Evolutionary conservation across 2,329 filamentous ascomycete species (phyloP).

Genomic region (Akanthomyces dipterigenus): DNA sequence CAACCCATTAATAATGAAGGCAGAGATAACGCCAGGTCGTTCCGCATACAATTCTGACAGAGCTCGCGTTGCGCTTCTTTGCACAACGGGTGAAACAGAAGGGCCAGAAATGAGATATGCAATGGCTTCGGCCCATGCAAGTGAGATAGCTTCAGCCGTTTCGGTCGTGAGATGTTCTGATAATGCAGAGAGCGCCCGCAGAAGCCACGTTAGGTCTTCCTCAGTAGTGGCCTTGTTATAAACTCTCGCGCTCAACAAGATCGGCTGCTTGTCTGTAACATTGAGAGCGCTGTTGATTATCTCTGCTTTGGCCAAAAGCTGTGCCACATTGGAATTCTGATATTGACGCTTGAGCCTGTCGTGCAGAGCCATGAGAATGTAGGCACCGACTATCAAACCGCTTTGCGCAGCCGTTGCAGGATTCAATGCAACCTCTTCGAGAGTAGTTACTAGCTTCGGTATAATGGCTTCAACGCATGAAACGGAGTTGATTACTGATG

Average conservation of each 20-base stretch:
- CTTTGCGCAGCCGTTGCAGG: conserved; percentile 72
- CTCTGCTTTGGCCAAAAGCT: conserved; percentile 49
- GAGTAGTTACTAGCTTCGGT: conserved; percentile 57
- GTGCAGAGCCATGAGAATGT: conserved; percentile 62
- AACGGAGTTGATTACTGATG: conserved; percentile 40
- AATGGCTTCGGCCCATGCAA: conserved; percentile 77
- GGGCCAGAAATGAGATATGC: conserved; percentile 70
- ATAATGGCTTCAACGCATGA: conserved; percentile 48
- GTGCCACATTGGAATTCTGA: conserved; percentile 41
- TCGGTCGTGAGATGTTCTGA: conserved; percentile 47
- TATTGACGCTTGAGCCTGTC: conserved; percentile 47
- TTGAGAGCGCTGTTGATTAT: conserved; percentile 60
- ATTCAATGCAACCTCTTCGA: conserved; percentile 73
- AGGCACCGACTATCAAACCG: conserved; percentile 73
- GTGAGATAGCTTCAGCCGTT: conserved; percentile 41
- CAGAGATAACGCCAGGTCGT: conserved; percentile 51
- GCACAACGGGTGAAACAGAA: conserved; percentile 52
- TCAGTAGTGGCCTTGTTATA: conserved; percentile 71
- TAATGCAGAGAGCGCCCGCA: conserved; percentile 60
- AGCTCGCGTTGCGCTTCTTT: conserved; percentile 53
- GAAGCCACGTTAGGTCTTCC: conserved; percentile 74
- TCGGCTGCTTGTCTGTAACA: conserved; percentile 75
- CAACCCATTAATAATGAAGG: conserved; percentile 62
- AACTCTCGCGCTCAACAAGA: conserved; percentile 75
- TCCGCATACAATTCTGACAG: conserved; percentile 60